Evolutionary conservation across 2,329 filamentous ascomycete species (phyloP).

Genomic region (Bipolaris cookei): DNA sequence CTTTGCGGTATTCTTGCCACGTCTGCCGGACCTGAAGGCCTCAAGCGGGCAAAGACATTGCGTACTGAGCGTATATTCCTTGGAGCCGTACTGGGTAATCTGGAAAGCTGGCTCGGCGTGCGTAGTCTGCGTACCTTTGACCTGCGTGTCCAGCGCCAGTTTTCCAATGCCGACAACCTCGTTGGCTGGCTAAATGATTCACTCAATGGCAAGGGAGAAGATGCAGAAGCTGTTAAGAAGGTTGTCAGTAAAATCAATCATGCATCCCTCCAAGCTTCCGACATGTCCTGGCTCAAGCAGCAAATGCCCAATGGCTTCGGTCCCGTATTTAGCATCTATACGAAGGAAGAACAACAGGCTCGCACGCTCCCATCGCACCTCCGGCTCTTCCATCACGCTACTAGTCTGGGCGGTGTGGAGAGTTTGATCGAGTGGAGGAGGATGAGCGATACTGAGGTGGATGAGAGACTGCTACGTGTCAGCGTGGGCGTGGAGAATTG

Average conservation of each 20-base stretch:
- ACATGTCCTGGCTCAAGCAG: conserved; percentile 70
- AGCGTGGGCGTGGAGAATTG: conserved; percentile 87
- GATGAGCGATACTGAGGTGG: conserved; percentile 79
- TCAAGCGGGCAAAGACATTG: conserved; percentile 57
- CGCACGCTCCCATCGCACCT: conserved; percentile 77
- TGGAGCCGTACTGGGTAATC: conserved; percentile 82
- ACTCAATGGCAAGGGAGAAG: conserved; percentile 50
- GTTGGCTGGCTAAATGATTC: conserved; percentile 73
- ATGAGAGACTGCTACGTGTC: conserved; percentile 75
- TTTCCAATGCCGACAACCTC: conserved; percentile 69
- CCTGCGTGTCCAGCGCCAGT: conserved; percentile 79
- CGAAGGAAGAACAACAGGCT: conserved; percentile 67
- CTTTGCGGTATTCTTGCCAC: conserved; percentile 83
- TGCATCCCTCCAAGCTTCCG: conserved; percentile 76
- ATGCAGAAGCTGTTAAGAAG: conserved; percentile 56
- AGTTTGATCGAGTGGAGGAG: conserved; percentile 95
- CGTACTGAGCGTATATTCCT: conserved; percentile 74
- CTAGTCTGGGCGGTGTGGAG: conserved; percentile 91
- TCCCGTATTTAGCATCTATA: conserved; percentile 80
- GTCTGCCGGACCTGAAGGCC: conserved; percentile 47
- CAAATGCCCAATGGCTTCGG: conserved; percentile 95
- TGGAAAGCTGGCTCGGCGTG: conserved; percentile 92
- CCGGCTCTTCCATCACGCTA: conserved; percentile 89
- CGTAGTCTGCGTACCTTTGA: conserved; percentile 85
- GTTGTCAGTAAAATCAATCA: conserved; percentile 71